Conservation (phyloP, 140 eudicot genomes). For the Bidens hawaiensis region DNA sequence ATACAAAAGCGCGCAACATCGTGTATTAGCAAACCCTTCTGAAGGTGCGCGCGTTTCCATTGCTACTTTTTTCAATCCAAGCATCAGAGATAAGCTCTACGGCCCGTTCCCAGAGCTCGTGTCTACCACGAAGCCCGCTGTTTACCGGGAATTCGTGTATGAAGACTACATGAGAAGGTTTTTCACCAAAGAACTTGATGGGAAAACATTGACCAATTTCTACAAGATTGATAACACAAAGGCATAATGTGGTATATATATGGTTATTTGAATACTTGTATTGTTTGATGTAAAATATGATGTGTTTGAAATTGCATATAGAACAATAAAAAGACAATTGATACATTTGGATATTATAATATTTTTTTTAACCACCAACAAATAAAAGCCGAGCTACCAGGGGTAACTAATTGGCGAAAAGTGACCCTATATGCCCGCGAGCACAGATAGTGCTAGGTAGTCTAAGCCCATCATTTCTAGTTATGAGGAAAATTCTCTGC, state of each 20-base stretch:
- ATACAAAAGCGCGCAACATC: slow-evolving; percentile 63
- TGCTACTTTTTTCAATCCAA: slow-evolving; percentile 53
- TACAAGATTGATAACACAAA: slow-evolving; percentile 25
- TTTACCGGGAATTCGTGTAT: slow-evolving; percentile 34
- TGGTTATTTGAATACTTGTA: neutral
- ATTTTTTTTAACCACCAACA: no score
- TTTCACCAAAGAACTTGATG: slow-evolving; percentile 59
- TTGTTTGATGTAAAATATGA: neutral
- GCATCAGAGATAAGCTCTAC: slow-evolving; percentile 32
- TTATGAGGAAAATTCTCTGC: no score
- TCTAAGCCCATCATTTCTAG: no score
- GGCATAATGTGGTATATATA: neutral
- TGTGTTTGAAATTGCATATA: neutral
- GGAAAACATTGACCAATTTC: slow-evolving; percentile 45
- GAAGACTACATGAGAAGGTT: slow-evolving; percentile 51
- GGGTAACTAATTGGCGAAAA: no score
- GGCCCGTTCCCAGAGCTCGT: slow-evolving; percentile 58
- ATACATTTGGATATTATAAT: no score
- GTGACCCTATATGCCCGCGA: no score
- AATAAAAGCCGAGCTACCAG: no score
- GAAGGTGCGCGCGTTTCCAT: slow-evolving; percentile 53
- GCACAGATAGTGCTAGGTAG: no score
- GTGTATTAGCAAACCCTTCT: slow-evolving; percentile 54
- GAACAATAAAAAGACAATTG: neutral
- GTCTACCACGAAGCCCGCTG: slow-evolving; percentile 52